Evolutionary conservation across 345 rosid species (phyloP), one percentile per base, ranked within the genome.

Genomic region (Mangifera indica): DNA sequence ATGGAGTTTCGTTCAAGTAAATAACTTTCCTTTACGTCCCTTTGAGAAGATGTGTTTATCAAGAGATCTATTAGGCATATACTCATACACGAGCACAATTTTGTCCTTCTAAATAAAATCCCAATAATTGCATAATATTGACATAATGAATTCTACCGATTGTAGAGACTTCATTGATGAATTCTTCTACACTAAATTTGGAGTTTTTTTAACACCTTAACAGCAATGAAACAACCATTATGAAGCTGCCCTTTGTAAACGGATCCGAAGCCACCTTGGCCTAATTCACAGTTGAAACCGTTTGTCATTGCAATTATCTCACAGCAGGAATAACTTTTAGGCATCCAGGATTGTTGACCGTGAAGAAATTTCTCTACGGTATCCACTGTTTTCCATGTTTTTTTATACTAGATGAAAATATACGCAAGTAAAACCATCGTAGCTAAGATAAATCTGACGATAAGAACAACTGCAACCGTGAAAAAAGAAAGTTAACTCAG

Each of bases 151-250:
- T 53, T 57, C 60, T 44, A 20, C 73, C 72, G 1, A 74, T 61
- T 3, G 56, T 69, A 4, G 69, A 37, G 13, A 75, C 73, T 61
- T 75, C 78, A 69, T 69, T 53, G 69, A 69, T 68, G 54, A 75
- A 61, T 37, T 75, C 78, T 61, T 75, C 73, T 20, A 57, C 73
- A 44, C 61, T 69, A 10, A 62, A 48, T 56, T 55, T 45, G 3
- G 61, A 32, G 63, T 62, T 32, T 58, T n/a, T 75, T 67, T 32
- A 62, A 40, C 37, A 69, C 55, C 26, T 75, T 61, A 0, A 65
- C 44, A 14, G 61, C 72, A 52, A 67, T 46, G 65, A 20, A 10
- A 60, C 60, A 67, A 67, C 60, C 60, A 20, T 13, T 67, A 8
- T 5, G 21, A 17, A 48, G 22, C 10, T 65, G 8, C 49, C 69